Percentiles rank a stretch among this genome's conserved stretches.
Evolutionary conservation across 2,329 filamentous ascomycete species (phyloP).

Genomic region (Trichoderma harzianum): DNA sequence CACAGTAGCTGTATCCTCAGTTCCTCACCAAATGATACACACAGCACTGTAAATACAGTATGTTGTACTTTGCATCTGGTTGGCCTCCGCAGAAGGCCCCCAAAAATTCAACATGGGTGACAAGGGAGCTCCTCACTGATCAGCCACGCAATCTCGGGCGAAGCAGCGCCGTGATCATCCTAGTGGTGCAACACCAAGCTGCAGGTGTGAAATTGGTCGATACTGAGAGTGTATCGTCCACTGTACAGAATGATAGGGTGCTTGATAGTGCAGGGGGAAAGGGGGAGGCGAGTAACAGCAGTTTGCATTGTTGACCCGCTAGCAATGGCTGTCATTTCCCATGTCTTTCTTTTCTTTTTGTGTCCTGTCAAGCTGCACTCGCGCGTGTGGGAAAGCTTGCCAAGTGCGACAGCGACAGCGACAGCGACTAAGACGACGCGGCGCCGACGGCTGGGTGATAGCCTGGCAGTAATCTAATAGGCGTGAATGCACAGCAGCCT

Average conservation of each 20-base stretch:
- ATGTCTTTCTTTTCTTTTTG: background rate
- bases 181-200: background rate
- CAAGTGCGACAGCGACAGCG: background rate
- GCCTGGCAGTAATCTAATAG: background rate
- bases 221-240: background rate
- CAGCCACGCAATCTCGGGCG: constrained; percentile 9
- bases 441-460: background rate
- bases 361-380: background rate
- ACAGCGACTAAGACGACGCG: background rate
- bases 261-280: background rate
- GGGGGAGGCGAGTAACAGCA: background rate
- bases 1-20: background rate
- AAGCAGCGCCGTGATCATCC: background rate
- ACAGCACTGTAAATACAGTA: background rate
- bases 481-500: background rate
- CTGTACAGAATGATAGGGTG: background rate
- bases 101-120: background rate
- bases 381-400: background rate
- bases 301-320: background rate
- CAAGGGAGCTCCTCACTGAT: background rate
- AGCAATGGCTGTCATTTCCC: background rate
- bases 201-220: background rate
- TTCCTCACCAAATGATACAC: background rate
- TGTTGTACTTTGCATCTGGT: background rate
- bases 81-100: background rate